Conservation (phyloP, 1,284 basidiomycete genomes). For the Rhodotorula sp. region DNA sequence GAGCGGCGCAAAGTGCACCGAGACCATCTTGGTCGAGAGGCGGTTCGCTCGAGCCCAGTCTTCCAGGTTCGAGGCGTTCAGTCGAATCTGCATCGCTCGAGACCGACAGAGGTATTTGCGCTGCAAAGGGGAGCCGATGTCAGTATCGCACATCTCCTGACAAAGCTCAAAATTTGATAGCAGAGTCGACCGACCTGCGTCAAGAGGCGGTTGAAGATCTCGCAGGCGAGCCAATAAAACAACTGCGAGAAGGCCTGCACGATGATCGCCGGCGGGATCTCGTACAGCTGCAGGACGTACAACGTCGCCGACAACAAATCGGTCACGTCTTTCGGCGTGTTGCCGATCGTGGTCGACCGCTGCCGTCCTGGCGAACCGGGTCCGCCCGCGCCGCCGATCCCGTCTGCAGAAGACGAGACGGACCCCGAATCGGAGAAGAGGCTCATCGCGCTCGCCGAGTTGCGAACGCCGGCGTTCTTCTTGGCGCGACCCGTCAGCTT, state of each 20-base stretch:
- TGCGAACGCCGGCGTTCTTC: slow-evolving; percentile 51
- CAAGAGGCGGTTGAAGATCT: slow-evolving; percentile 90
- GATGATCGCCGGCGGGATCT: slow-evolving; percentile 85
- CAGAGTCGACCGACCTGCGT: slow-evolving; percentile 53
- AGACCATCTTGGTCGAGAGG: slow-evolving; percentile 73
- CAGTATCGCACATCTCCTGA: too few relatives aligned
- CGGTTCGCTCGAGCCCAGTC: slow-evolving; percentile 81
- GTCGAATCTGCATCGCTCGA: slow-evolving; percentile 82
- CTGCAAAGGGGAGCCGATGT: slow-evolving; percentile 45
- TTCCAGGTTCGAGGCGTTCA: slow-evolving; percentile 82
- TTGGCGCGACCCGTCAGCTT: slow-evolving; percentile 64
- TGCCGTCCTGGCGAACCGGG: neutral
- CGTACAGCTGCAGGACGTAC: slow-evolving; percentile 77
- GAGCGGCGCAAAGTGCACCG: slow-evolving; percentile 75
- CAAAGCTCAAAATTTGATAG: neutral
- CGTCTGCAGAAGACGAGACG: neutral
- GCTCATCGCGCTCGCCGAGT: slow-evolving; percentile 18
- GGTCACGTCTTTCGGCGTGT: slow-evolving; percentile 64
- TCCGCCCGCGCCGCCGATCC: neutral
- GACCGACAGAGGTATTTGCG: slow-evolving; percentile 92
- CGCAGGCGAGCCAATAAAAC: slow-evolving; percentile 79
- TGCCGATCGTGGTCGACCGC: neutral
- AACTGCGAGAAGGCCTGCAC: slow-evolving; percentile 94
- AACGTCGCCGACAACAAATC: slow-evolving; percentile 85
- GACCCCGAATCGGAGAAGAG: slow-evolving; percentile 25